phyloP scores from a whole-genome alignment of 441 rosid genomes.

The Croton laevigatus region DNA sequence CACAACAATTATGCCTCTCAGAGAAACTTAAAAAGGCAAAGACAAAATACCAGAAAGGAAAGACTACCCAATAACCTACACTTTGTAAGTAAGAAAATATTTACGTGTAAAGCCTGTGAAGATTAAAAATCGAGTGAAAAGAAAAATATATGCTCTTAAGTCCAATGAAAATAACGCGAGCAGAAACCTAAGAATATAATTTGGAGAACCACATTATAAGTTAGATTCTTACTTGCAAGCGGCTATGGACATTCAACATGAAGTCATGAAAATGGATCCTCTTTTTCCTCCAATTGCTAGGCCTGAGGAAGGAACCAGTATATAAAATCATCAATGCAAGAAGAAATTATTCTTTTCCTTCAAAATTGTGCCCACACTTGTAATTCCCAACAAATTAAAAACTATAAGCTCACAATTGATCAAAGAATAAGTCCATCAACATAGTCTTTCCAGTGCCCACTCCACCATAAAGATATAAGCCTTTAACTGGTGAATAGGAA shows the following conservation, averaged over 20 bases:
- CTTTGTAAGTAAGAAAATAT: neutral
- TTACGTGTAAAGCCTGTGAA: neutral
- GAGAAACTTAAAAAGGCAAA: neutral
- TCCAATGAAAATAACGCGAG: neutral
- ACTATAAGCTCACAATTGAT: slow-evolving; percentile 66
- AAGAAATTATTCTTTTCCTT: neutral
- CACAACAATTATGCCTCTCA: neutral
- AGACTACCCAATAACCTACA: neutral
- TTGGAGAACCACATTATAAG: neutral
- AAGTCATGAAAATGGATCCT: slow-evolving; percentile 98
- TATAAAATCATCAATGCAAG: neutral
- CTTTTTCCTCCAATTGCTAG: slow-evolving; percentile 88
- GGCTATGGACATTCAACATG: slow-evolving; percentile 91
- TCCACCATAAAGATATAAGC: slow-evolving; percentile 91
- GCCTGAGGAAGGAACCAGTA: slow-evolving; percentile 43
- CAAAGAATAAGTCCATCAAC: slow-evolving; percentile 95
- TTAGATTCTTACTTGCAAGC: slow-evolving; percentile 70
- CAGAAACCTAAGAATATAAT: neutral
- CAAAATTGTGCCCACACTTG: neutral
- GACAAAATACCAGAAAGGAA: neutral
- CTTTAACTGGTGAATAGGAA: slow-evolving; percentile 74
- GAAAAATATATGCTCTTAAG: neutral
- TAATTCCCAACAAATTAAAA: neutral
- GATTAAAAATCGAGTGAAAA: neutral
- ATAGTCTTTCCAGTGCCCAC: slow-evolving; percentile 99